Percentiles rank a stretch among this genome's conserved stretches.
Conservation (phyloP, 805 yeast species). For the Isabelozyma rhagii region DNA sequence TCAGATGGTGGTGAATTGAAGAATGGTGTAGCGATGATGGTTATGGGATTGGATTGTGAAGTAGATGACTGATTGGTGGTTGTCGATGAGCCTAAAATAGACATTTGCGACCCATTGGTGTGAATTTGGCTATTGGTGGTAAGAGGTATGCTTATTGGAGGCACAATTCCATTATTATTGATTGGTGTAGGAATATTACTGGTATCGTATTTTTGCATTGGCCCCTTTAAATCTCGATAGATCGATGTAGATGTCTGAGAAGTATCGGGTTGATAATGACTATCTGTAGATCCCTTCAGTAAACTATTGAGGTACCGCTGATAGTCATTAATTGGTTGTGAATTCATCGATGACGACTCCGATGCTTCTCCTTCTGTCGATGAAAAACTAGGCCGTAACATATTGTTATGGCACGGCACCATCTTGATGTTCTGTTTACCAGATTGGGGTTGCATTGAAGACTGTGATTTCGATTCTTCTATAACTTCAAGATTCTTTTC, state of each 20-base stretch:
- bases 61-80: not conserved
- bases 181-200: not conserved
- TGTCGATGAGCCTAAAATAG: not conserved
- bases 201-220: not conserved
- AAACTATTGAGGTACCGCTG: conserved; percentile 16
- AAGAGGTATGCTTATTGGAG: not conserved
- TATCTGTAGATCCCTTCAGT: conserved; percentile 1
- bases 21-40: conserved; percentile 36
- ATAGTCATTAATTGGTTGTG: conserved; percentile 11
- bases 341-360: not conserved
- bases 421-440: not conserved
- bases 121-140: not conserved
- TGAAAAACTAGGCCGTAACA: not conserved
- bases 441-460: not conserved
- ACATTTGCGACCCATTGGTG: not conserved
- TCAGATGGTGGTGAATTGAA: conserved; percentile 38
- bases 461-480: not conserved
- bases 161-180: not conserved
- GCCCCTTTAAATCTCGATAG: not conserved
- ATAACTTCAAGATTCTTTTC: not conserved
- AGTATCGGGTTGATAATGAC: conserved; percentile 7
- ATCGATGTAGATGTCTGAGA: conserved; percentile 15
- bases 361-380: not conserved
- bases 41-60: conserved; percentile 1
- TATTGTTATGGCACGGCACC: not conserved